phyloP scores from a whole-genome alignment of 2,329 filamentous ascomycete species.

The Xylariaceae sp. region DNA sequence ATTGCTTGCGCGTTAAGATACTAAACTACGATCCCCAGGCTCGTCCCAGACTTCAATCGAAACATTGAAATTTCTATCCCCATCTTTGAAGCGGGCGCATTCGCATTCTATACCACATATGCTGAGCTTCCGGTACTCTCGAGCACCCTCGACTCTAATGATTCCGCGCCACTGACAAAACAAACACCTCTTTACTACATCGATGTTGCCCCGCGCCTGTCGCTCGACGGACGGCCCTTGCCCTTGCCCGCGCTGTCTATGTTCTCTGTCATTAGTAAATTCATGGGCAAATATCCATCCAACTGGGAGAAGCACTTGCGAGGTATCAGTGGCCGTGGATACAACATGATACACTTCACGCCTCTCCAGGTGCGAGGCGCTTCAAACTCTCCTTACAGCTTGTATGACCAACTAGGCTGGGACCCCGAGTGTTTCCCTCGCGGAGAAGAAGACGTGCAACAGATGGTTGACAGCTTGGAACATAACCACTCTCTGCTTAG shows the following conservation, averaged over 20 bases:
- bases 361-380: constrained; percentile 86
- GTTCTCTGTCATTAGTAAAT: constrained; percentile 95
- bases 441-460: constrained; percentile 81
- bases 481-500: constrained; percentile 83
- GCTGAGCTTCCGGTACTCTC: constrained; percentile 83
- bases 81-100: constrained; percentile 82
- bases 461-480: constrained; percentile 82
- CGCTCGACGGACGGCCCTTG: constrained; percentile 74
- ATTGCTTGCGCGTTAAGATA: not conserved
- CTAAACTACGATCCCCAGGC: constrained; percentile 55
- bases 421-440: constrained; percentile 82
- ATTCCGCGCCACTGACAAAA: constrained; percentile 60
- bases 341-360: constrained; percentile 99
- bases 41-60: constrained; percentile 91
- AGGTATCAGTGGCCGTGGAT: constrained; percentile 88
- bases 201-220: constrained; percentile 85
- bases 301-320: constrained; percentile 91
- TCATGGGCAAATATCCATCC: constrained; percentile 90
- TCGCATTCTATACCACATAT: constrained; percentile 94
- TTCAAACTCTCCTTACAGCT: constrained; percentile 96
- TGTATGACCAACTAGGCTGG: constrained; percentile 90
- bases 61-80: constrained; percentile 89
- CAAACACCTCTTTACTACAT: constrained; percentile 86
- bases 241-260: constrained; percentile 88
- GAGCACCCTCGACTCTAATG: constrained; percentile 55